Base-by-base conservation (phyloP, 2,329 filamentous ascomycete genomes). In the Onygena corvina region DNA sequence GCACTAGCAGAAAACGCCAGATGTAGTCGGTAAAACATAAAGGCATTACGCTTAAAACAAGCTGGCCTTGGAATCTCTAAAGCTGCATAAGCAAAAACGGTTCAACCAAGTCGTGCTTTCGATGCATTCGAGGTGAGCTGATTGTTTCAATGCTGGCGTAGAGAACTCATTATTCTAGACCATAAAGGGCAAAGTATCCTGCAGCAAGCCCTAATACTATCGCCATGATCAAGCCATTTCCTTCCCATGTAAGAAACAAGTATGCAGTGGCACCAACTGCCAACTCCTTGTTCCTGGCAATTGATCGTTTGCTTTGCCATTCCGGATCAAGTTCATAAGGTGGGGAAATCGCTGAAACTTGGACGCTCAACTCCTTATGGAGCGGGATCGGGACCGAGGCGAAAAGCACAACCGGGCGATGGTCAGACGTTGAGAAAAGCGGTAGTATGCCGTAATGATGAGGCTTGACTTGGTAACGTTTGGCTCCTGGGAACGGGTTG, bases 371-470 rank as follows among this genome's bases (percentile, higher is more conserved):
- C 20, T 47, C 56, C 8, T 58, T 56, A 46, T 70, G 62, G 4
- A 65, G 53, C 11, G 61, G 56, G 4, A 86, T 67, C 1, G 86
- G 83, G 12, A 95, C 74, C 0, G 71, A 70, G 5, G 81, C 72
- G 3, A 83, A 77, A 20, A 94, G 71, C 44, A 80, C 84, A 2
- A 96, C 92, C 4, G 88, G 77, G 25, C 86, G 79, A 67, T 98
- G 92, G 63, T 98, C 92, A 48, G 86, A 92, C 6, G 82, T 85
- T n/a, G 77, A 73, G 53, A 93, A 77, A 1, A 93, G 69, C 1
- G 89, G 86, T 23, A 96, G 71, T 12, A 84, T 79, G 12, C 80
- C 74, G 64, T 96, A 96, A 20, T 66, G 70, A 23, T 75, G 67
- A 2, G 79, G 71, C 20, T 69, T 65, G n/a, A 86, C 73, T 16